Evolutionary conservation across 2,329 filamentous ascomycete species (phyloP), one percentile per base, ranked within the genome.

Genomic region (Ramichloridium luteum): DNA sequence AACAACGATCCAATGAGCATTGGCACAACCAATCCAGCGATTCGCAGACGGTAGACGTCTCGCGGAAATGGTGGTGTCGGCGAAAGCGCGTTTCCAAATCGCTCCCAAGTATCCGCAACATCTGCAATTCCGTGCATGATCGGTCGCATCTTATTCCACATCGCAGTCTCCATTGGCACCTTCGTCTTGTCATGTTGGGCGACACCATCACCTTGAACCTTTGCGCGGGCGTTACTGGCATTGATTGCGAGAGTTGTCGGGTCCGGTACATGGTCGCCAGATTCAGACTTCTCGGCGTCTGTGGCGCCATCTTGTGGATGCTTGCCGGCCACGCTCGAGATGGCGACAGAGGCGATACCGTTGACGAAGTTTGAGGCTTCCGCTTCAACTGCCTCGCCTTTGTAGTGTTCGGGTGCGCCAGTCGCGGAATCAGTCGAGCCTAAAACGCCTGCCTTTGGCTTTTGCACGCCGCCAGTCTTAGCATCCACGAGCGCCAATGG

Each of bases 351-450:
- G 6, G 77, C 73, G 31, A 90, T 74, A 18, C 76, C 72, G 32
- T 77, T 77, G 36, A 90, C 76, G 39, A 92, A 77, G 50, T 84
- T 86, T 45, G 71, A 77, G 1, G 84, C 84, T 53, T 92, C 83
- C 38, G 80, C 72, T 52, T 92, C 83, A 1, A 84, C 79, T 0
- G 81, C 80, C 52, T 90, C 82, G 15, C 84, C 83, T 50, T 83
- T 78, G 57, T 83, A 72, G 43, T 83, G 82, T 52, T 93, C 81
- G 0, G 82, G 78, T 0, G 83, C 83, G 1, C 83, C 84, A 0
- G 83, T 92, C 1, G 79, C 68, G 35, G 78, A 84, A 37, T 84
- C 79, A 16, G 77, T 70, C 13, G 78, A 84, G 1, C 79, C 83
- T 0, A 90, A 58, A 0, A 84, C 73, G 2, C 82, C 82, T 3